A percentile compares a stretch with the other conserved stretches of the same genome.
Evolutionary conservation across 176 grass and related monocot species (phyloP).

Genomic region (Typha latifolia): DNA sequence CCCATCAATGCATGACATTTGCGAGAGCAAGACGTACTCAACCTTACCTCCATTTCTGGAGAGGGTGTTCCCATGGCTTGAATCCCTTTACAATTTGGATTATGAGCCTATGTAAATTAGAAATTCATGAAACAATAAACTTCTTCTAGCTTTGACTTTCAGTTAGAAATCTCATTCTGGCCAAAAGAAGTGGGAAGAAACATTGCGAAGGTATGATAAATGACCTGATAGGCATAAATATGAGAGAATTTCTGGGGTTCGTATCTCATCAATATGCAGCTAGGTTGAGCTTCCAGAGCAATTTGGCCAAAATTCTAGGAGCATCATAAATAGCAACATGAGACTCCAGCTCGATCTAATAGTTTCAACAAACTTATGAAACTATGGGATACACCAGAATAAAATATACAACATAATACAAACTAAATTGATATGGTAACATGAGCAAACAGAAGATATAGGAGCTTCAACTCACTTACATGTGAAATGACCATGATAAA

Average conservation of each 20-base stretch:
- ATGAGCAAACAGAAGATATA: neutral
- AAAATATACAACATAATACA: neutral
- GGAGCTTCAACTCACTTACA: neutral
- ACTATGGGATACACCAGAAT: neutral
- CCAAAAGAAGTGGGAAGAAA: neutral
- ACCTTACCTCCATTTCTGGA: too few species aligned
- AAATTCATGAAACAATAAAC: too few species aligned
- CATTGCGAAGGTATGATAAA: neutral
- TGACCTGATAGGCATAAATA: neutral
- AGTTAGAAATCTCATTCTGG: neutral
- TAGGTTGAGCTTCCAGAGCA: neutral
- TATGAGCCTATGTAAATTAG: too few species aligned
- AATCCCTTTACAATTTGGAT: too few species aligned
- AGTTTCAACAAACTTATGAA: neutral
- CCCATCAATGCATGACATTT: too few species aligned
- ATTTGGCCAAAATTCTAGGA: neutral
- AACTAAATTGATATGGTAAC: neutral
- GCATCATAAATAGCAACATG: neutral
- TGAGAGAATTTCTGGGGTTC: neutral
- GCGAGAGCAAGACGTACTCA: too few species aligned
- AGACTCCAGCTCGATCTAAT: neutral
- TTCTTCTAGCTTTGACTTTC: neutral
- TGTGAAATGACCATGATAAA: constrained; percentile 12
- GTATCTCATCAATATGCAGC: neutral
- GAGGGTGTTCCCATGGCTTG: too few species aligned